A percentile compares a stretch with the other conserved stretches of the same genome.
Conservation (phyloP, 1,284 basidiomycete genomes). For the Puccinia polysora region DNA sequence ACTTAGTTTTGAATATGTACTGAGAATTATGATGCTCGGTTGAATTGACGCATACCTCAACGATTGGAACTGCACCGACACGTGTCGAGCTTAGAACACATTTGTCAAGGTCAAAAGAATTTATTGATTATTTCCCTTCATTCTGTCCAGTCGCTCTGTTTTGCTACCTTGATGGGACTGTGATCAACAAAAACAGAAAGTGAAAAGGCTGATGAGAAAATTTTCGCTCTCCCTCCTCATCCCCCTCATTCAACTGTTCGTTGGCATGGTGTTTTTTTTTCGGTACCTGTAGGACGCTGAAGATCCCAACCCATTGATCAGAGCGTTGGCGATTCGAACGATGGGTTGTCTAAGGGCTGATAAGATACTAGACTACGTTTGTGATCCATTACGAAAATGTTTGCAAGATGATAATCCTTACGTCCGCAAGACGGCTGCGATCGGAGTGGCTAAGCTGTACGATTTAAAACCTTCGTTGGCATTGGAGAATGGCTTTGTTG, state of each 20-base stretch:
- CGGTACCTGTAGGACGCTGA: constrained; percentile 73
- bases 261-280: neutral
- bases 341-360: constrained; percentile 93
- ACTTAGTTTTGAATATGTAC: constrained; percentile 14
- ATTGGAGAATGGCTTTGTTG: constrained; percentile 77
- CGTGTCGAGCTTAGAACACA: constrained; percentile 63
- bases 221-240: neutral
- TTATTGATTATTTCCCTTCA: neutral
- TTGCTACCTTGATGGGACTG: too few relatives aligned
- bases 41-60: constrained; percentile 70
- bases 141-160: neutral
- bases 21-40: constrained; percentile 1
- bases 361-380: constrained; percentile 69
- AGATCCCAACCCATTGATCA: constrained; percentile 83
- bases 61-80: constrained; percentile 81
- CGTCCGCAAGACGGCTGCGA: constrained; percentile 89
- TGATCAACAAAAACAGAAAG: too few relatives aligned
- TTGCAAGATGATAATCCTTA: constrained; percentile 89
- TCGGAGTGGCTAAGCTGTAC: constrained; percentile 84
- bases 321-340: constrained; percentile 84
- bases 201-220: too few relatives aligned
- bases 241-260: neutral
- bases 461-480: constrained; percentile 74
- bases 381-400: constrained; percentile 78
- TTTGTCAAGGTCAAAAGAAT: constrained; percentile 69